These are phyloP conservation scores for Ophiostoma tasmaniense DNA, from an alignment of 2,329 filamentous ascomycete genomes.

Conservation along the genomic window DNA sequence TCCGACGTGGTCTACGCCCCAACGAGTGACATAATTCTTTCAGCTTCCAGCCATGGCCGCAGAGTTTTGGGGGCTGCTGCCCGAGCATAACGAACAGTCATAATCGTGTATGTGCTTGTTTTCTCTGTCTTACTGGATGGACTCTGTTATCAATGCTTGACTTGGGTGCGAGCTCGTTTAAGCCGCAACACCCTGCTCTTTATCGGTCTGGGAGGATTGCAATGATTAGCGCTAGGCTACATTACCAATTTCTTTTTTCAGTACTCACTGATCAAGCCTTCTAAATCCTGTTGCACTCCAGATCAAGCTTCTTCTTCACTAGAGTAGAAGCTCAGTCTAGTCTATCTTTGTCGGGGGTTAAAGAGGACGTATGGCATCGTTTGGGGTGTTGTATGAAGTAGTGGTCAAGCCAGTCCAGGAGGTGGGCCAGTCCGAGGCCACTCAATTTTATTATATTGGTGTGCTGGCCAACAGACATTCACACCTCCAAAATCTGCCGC, in stretches of 20 bases:
- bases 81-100: not conserved
- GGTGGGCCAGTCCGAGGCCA: too few species aligned
- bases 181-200: not conserved
- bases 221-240: not conserved
- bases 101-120: not conserved
- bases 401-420: too few species aligned
- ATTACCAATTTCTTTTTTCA: too few species aligned
- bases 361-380: not conserved
- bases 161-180: not conserved
- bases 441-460: not conserved
- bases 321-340: not conserved
- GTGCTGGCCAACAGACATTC: not conserved
- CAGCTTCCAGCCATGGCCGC: not conserved
- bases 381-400: too few species aligned
- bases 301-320: not conserved
- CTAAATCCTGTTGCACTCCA: not conserved
- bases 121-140: not conserved
- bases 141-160: not conserved
- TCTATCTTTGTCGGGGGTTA: not conserved
- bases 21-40: not conserved
- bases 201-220: not conserved
- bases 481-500: not conserved
- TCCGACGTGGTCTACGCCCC: not conserved
- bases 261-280: not conserved
- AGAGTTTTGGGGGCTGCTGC: not conserved